Percentiles rank a stretch among this genome's conserved stretches.
phyloP scores from a whole-genome alignment of 1,139 yeast species.

The Tardiomyces digboiensis region DNA sequence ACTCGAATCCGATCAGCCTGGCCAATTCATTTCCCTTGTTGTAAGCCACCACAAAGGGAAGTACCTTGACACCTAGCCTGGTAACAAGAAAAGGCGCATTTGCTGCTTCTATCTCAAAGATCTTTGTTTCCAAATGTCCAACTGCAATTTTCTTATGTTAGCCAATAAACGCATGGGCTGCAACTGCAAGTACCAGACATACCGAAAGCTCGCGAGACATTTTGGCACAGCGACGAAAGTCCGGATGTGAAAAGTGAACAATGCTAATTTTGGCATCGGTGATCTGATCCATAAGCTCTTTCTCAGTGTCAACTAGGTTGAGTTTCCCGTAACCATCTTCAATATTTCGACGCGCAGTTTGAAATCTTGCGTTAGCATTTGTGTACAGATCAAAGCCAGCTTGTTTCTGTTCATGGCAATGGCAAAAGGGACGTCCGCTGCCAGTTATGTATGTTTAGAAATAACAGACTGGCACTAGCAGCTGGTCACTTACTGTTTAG shows the following conservation, averaged over 20 bases:
- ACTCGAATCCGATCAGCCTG: conserved; percentile 59
- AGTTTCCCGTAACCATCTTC: conserved; percentile 37
- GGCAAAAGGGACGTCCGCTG: not conserved
- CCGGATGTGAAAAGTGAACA: conserved; percentile 57
- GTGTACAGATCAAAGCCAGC: too few relatives aligned
- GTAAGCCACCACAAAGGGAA: conserved; percentile 67
- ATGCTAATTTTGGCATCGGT: conserved; percentile 36
- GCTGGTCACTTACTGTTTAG: conserved; percentile 30
- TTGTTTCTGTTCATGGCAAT: not conserved
- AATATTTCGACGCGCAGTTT: conserved; percentile 30
- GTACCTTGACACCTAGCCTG: conserved; percentile 49
- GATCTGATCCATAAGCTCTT: conserved; percentile 44
- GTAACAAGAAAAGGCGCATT: conserved; percentile 64
- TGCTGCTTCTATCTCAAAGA: conserved; percentile 50
- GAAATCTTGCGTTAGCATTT: conserved; percentile 16
- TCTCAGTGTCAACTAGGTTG: conserved; percentile 38
- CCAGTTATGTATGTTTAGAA: conserved; percentile 14
- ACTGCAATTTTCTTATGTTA: conserved; percentile 37
- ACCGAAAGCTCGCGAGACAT: conserved; percentile 45
- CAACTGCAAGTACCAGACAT: not conserved
- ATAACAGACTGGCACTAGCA: conserved; percentile 2
- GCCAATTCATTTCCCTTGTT: conserved; percentile 47
- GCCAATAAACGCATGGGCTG: not conserved
- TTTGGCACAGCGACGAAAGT: conserved; percentile 47
- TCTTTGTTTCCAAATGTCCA: conserved; percentile 46